These are phyloP conservation scores for Domatiomyces catenatus DNA, from an alignment of 2,329 filamentous ascomycete species.

Conservation along the genomic window DNA sequence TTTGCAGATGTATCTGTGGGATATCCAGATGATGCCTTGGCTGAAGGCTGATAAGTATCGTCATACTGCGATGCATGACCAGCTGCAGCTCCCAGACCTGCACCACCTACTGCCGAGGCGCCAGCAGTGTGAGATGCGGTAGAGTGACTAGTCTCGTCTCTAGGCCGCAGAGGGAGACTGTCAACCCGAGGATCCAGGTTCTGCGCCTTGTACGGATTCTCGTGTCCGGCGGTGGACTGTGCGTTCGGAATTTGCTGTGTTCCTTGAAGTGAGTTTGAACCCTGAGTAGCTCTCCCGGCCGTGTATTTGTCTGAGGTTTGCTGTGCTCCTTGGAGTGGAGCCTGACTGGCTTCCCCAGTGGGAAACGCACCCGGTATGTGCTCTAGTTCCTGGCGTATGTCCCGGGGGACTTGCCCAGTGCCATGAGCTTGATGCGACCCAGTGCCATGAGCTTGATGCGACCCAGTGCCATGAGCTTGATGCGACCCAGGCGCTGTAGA, in stretches of 20 bases:
- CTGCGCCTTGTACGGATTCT: constrained; percentile 6
- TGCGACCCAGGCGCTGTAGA: neutral
- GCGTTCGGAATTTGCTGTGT: constrained; percentile 1
- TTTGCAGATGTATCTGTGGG: constrained; percentile 3
- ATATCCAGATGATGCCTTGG: constrained; percentile 3
- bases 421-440: neutral
- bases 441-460: too few species aligned
- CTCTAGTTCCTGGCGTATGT: neutral
- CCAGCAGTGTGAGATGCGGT: neutral
- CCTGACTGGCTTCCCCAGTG: neutral
- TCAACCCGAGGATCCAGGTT: constrained; percentile 9
- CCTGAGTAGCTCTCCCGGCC: neutral
- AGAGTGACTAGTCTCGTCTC: neutral
- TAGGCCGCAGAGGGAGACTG: neutral
- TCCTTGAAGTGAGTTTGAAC: neutral
- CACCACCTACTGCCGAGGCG: neutral
- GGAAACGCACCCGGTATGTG: neutral
- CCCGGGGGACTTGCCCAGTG: neutral
- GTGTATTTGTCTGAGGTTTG: neutral
- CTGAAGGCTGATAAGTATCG: constrained; percentile 2
- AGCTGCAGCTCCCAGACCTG: neutral
- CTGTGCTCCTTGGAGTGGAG: neutral
- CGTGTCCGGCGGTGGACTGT: constrained; percentile 2
- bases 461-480: too few species aligned
- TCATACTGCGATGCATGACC: neutral